Evolutionary conservation across 2,329 filamentous ascomycete species (phyloP), one percentile per base, ranked within the genome.

Genomic region (Nigrospora oryzae): DNA sequence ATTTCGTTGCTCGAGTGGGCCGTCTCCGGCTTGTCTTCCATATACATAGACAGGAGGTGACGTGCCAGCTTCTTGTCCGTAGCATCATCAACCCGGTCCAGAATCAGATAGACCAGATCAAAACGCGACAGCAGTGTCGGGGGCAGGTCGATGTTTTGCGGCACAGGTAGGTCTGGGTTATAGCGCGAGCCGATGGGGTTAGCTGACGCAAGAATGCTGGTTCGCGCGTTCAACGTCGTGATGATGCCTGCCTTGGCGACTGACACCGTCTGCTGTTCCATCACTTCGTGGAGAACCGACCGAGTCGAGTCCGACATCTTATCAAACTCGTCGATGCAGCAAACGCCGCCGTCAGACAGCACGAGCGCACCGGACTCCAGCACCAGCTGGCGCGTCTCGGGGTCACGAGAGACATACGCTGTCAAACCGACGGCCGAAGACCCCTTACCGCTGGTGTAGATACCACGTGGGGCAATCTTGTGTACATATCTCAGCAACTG

Each of bases 141-240:
- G 1, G 93, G 93, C 10, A 98, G 79, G 59, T 98, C 93, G 56
- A 98, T 98, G 65, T 98, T 98, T 58, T 97, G 90, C 3, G 93
- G 93, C 13, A 98, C 93, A 0, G 93, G 90, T 19, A 98, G 70
- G 58, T 95, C 91, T 3, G 89, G 86, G 65, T 98, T 97, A 70
- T 98, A 98, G 61, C 94, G 90, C 68, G 89, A 95, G 56, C 93
- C 93, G 53, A 98, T 97, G 1, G 93, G 93, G 62, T 98, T 98
- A 64, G 93, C 93, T 11, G 91, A 97, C 14, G 93, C 93, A 30
- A 98, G 79, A 59, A 98, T 96, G 51, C 87, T 94, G 1, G 93
- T 97, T 59, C 93, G 79, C 23, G 93, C 93, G 61, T 98, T 98
- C 49, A 98, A 73, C 0, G 93, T 98, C 1, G 93, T 98, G 52